phyloP scores from a whole-genome alignment of 2,329 filamentous ascomycete genomes.

The Fusarium tricinctum region DNA sequence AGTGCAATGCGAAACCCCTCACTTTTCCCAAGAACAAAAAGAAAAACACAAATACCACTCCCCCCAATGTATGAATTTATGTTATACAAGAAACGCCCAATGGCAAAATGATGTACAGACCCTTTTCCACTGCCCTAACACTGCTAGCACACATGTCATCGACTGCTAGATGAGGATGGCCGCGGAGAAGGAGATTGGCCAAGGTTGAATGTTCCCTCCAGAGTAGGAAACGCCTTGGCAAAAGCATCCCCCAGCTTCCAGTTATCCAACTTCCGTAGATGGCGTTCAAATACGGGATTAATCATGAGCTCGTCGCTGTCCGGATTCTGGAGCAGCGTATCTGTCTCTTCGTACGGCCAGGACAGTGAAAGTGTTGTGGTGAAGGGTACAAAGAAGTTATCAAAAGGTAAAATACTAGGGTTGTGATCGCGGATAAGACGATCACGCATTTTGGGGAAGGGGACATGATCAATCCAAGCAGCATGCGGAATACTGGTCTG shows the following conservation, averaged over 20 bases:
- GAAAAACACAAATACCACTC: background rate
- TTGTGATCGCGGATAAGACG: conserved; percentile 67
- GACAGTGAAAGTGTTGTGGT: conserved; percentile 82
- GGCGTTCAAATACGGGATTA: conserved; percentile 88
- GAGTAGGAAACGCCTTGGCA: conserved; percentile 71
- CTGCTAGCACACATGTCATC: conserved; percentile 2
- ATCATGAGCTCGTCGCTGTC: conserved; percentile 78
- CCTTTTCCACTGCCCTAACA: background rate
- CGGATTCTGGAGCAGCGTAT: conserved; percentile 73
- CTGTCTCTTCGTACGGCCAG: conserved; percentile 84
- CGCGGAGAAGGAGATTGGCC: conserved; percentile 35
- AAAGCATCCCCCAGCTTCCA: conserved; percentile 85
- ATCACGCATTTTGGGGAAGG: conserved; percentile 84
- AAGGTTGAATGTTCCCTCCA: conserved; percentile 52
- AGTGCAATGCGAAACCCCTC: background rate
- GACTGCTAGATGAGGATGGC: conserved; percentile 39
- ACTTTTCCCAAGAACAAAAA: background rate
- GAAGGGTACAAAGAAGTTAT: conserved; percentile 87
- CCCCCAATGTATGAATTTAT: background rate
- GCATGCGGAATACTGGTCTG: conserved; percentile 80
- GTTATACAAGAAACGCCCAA: background rate
- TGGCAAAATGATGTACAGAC: conserved; percentile 10
- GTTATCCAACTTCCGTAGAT: conserved; percentile 80
- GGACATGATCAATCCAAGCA: conserved; percentile 85
- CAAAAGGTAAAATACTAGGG: conserved; percentile 72